Percentiles rank a stretch among this genome's conserved stretches.
These are phyloP conservation scores for Leccinum pachyderme DNA, from an alignment of 1,284 basidiomycete species.

Conservation along the genomic window DNA sequence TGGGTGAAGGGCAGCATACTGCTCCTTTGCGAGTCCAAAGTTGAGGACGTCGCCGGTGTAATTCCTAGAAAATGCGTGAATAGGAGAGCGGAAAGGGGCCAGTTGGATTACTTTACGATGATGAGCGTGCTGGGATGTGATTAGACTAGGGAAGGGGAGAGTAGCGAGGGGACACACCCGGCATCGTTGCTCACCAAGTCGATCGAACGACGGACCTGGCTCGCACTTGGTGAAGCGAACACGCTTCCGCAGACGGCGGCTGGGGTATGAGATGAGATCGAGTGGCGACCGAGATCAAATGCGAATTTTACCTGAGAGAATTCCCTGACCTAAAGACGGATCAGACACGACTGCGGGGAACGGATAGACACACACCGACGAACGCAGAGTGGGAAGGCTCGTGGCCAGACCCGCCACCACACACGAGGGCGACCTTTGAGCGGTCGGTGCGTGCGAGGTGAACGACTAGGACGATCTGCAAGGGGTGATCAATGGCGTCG, in stretches of 20 bases:
- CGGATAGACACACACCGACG: slow-evolving; percentile 50
- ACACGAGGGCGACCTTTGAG: slow-evolving; percentile 78
- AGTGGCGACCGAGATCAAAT: background rate
- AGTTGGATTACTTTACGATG: slow-evolving; percentile 70
- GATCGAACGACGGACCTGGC: slow-evolving; percentile 78
- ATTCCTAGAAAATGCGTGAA: slow-evolving; percentile 47
- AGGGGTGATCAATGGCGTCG: background rate
- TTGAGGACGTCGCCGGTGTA: slow-evolving; percentile 91
- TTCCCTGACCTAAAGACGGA: slow-evolving; percentile 59
- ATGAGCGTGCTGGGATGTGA: slow-evolving; percentile 62
- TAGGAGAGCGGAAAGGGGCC: background rate
- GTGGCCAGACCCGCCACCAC: slow-evolving; percentile 89
- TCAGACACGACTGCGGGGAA: background rate
- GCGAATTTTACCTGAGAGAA: slow-evolving; percentile 60
- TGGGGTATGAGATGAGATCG: slow-evolving; percentile 21
- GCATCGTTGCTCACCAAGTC: slow-evolving; percentile 75
- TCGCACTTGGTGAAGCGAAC: slow-evolving; percentile 85
- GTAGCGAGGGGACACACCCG: slow-evolving; percentile 52
- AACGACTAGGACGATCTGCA: slow-evolving; percentile 48
- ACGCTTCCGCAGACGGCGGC: slow-evolving; percentile 86
- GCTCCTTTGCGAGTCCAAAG: slow-evolving; percentile 90
- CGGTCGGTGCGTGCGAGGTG: slow-evolving; percentile 55
- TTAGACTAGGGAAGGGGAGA: background rate
- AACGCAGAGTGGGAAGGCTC: slow-evolving; percentile 87
- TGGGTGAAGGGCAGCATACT: slow-evolving; percentile 71